Evolutionary conservation across 108 stramenopile genomes (phyloP).

Genomic region (Craspedostauros australis): DNA sequence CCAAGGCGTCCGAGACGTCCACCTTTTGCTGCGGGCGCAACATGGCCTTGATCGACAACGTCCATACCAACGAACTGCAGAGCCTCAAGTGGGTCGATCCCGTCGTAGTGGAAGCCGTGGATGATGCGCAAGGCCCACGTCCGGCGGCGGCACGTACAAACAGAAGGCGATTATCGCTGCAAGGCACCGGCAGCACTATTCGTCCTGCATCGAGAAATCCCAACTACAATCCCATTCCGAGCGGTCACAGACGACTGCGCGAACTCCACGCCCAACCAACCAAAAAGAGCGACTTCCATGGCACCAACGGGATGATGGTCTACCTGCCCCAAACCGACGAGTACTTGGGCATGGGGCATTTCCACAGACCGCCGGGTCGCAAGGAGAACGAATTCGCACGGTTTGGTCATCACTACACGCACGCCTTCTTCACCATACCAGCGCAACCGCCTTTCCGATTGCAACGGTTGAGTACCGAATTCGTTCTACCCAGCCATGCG

Average conservation of each 20-base stretch:
- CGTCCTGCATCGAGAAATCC: neutral
- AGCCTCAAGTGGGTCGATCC: conserved; percentile 86
- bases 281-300: conserved; percentile 60
- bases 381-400: conserved; percentile 59
- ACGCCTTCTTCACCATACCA: conserved; percentile 42
- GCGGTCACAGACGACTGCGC: no score
- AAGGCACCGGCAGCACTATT: neutral
- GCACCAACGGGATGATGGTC: conserved; percentile 81
- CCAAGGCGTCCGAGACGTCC: conserved; percentile 69
- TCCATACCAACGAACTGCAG: conserved; percentile 31
- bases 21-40: conserved; percentile 81
- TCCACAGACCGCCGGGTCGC: conserved; percentile 73
- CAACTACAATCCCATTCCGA: no score
- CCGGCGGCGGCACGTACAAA: conserved; percentile 9
- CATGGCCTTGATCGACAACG: conserved; percentile 65
- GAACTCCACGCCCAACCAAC: conserved; percentile 17
- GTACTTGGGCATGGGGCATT: conserved; percentile 78
- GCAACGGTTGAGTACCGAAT: conserved; percentile 62
- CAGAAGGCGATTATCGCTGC: neutral
- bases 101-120: conserved; percentile 66
- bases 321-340: conserved; percentile 46
- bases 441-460: conserved; percentile 34
- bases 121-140: conserved; percentile 19
- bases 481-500: conserved; percentile 40
- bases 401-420: conserved; percentile 86